These are phyloP conservation scores for Candida nemodendra DNA, from an alignment of 805 yeast species.

Conservation along the genomic window DNA sequence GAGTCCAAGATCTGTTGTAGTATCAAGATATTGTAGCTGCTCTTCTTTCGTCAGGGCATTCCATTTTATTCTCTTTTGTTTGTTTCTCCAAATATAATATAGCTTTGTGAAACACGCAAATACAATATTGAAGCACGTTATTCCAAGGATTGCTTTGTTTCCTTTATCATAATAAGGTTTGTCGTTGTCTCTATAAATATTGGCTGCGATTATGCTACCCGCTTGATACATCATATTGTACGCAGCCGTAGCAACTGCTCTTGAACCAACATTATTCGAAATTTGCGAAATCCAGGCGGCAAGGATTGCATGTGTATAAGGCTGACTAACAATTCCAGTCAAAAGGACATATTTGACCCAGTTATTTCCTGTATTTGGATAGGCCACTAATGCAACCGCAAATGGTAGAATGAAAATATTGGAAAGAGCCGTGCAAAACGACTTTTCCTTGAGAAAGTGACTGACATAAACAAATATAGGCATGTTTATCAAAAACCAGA, in stretches of 20 bases:
- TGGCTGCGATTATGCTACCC: constrained; percentile 28
- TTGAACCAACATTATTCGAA: constrained; percentile 27
- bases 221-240: constrained; percentile 31
- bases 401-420: constrained; percentile 30
- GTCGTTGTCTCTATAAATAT: constrained; percentile 32
- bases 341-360: constrained; percentile 18
- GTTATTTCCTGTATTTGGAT: constrained; percentile 8
- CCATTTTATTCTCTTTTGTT: constrained; percentile 45
- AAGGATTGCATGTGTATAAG: constrained; percentile 39
- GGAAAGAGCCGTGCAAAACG: constrained; percentile 57
- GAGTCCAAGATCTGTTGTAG: constrained; percentile 51
- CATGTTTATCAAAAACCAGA: constrained; percentile 33
- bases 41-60: constrained; percentile 44
- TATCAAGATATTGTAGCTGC: constrained; percentile 42
- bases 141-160: constrained; percentile 24
- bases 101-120: constrained; percentile 22
- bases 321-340: constrained; percentile 34
- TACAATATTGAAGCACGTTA: constrained; percentile 26
- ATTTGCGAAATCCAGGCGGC: constrained; percentile 33
- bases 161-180: constrained; percentile 32
- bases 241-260: constrained; percentile 33
- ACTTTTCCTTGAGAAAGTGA: constrained; percentile 39
- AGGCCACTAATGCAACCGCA: constrained; percentile 11
- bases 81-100: constrained; percentile 43
- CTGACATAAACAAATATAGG: constrained; percentile 32